Conservation (phyloP, 2,329 filamentous ascomycete genomes). For the Bipolaris sorokiniana region DNA sequence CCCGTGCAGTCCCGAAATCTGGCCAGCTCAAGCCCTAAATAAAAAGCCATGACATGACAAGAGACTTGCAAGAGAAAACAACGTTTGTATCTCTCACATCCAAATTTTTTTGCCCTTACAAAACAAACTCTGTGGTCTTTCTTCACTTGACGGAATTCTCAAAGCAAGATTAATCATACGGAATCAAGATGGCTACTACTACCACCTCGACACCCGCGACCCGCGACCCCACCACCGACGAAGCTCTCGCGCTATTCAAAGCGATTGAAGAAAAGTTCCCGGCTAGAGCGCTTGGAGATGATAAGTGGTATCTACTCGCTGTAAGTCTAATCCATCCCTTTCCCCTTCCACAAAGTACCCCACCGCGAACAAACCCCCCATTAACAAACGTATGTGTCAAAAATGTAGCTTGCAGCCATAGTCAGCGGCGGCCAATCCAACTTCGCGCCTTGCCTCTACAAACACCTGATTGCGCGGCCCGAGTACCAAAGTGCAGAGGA, state of each 20-base stretch:
- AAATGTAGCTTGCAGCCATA: slow-evolving; percentile 50
- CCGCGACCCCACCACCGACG: slow-evolving; percentile 46
- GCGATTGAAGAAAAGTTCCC: slow-evolving; percentile 54
- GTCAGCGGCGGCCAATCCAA: slow-evolving; percentile 60
- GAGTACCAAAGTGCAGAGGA: slow-evolving; percentile 52
- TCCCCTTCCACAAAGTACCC: neutral
- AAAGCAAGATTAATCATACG: no score
- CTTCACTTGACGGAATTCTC: no score
- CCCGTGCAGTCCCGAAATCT: no score
- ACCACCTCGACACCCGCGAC: slow-evolving; percentile 19
- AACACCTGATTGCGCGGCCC: slow-evolving; percentile 59
- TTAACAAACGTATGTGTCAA: no score
- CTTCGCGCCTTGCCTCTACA: slow-evolving; percentile 61
- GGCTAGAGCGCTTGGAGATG: slow-evolving; percentile 48
- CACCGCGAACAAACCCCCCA: no score
- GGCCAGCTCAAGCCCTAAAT: no score
- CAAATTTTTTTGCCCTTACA: no score
- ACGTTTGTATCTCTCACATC: no score
- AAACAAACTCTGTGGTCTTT: no score
- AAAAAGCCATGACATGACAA: no score
- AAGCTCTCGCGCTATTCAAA: slow-evolving; percentile 52
- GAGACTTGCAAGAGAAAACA: no score
- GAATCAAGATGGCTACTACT: neutral
- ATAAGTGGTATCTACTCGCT: slow-evolving; percentile 56
- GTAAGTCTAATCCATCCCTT: slow-evolving; percentile 30